Evolutionary conservation across 2,329 filamentous ascomycete species (phyloP).

Genomic region (Penicillium hesseltinei): DNA sequence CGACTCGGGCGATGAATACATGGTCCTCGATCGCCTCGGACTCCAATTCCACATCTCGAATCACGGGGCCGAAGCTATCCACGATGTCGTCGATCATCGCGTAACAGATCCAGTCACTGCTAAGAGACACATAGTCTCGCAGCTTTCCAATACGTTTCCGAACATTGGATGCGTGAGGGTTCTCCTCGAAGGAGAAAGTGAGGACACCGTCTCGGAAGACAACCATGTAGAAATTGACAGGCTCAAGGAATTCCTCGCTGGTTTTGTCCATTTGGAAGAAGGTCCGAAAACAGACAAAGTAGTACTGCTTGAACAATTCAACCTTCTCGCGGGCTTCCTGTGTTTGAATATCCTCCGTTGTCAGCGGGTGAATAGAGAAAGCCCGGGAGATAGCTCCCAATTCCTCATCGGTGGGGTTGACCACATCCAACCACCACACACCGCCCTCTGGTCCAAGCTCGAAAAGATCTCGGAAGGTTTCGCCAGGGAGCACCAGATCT

Average conservation of each 20-base stretch:
- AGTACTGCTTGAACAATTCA: constrained; percentile 94
- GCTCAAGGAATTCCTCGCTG: constrained; percentile 80
- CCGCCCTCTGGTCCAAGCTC: constrained; percentile 67
- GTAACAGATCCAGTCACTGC: constrained; percentile 98
- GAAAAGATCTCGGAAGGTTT: constrained; percentile 86
- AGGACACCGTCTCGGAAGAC: constrained; percentile 94
- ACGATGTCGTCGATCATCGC: constrained; percentile 98
- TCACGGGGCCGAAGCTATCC: constrained; percentile 87
- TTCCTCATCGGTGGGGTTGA: constrained; percentile 85
- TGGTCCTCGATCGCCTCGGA: constrained; percentile 93
- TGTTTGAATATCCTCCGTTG: constrained; percentile 91
- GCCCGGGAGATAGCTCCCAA: constrained; percentile 85
- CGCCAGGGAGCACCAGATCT: constrained; percentile 82
- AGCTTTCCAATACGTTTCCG: constrained; percentile 87
- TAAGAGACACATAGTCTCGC: constrained; percentile 91
- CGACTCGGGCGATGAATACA: constrained; percentile 85
- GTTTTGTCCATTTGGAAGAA: constrained; percentile 81
- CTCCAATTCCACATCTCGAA: constrained; percentile 80
- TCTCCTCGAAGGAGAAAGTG: constrained; percentile 89
- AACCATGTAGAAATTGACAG: constrained; percentile 94
- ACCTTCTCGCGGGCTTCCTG: constrained; percentile 98
- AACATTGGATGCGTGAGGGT: constrained; percentile 83
- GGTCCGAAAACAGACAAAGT: constrained; percentile 95
- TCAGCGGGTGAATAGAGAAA: constrained; percentile 92
- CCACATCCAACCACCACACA: constrained; percentile 98